phyloP scores from a whole-genome alignment of 768 basidiomycete species.

The Cystobasidium tubakii region DNA sequence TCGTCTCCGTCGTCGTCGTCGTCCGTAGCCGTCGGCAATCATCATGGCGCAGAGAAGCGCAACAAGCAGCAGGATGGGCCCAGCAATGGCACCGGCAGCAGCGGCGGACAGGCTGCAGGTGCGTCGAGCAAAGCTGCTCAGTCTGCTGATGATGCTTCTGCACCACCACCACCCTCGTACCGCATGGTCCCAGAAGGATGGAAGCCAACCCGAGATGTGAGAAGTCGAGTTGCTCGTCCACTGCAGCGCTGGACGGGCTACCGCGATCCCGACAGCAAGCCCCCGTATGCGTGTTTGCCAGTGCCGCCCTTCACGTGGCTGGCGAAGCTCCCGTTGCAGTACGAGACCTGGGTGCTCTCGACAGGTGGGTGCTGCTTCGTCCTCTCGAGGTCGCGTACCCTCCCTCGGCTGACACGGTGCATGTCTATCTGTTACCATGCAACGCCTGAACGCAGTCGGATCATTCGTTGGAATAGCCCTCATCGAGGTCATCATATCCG shows the following conservation, averaged over 20 bases:
- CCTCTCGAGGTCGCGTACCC: too few relatives aligned
- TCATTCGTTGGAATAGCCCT: constrained; percentile 29
- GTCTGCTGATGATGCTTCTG: too few relatives aligned
- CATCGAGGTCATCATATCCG: constrained; percentile 32
- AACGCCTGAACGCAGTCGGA: not conserved
- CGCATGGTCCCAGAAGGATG: constrained; percentile 2
- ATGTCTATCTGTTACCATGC: too few relatives aligned
- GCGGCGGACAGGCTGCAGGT: too few relatives aligned
- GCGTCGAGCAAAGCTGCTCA: too few relatives aligned
- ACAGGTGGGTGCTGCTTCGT: not conserved
- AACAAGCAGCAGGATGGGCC: too few relatives aligned
- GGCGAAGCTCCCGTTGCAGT: not conserved
- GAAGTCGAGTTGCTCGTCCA: not conserved
- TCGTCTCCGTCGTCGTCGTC: too few relatives aligned
- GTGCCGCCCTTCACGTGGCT: constrained; percentile 28
- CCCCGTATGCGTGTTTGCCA: not conserved
- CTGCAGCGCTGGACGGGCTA: constrained; percentile 14
- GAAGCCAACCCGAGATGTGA: not conserved
- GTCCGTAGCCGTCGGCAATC: too few relatives aligned
- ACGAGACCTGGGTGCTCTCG: constrained; percentile 25
- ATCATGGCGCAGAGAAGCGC: too few relatives aligned
- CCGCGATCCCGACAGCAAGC: not conserved
- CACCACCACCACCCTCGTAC: not conserved
- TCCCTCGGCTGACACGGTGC: too few relatives aligned
- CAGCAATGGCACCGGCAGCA: too few relatives aligned